Conservation (phyloP, 2,329 filamentous ascomycete species). For the Cercospora sp. region DNA sequence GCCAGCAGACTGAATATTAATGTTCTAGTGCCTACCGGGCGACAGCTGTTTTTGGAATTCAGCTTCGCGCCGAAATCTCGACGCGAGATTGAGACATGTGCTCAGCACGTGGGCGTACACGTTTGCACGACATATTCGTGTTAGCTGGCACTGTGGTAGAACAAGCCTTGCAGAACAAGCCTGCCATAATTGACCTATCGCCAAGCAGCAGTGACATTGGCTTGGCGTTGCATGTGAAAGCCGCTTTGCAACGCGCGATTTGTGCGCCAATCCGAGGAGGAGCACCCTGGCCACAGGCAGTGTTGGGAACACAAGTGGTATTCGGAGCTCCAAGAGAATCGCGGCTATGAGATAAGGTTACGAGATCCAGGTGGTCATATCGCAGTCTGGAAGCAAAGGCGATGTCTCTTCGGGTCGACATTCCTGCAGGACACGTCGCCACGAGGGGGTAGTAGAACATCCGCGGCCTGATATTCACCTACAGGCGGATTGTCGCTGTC, state of each 20-base stretch:
- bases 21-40: not conserved
- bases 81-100: not conserved
- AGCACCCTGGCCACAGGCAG: not conserved
- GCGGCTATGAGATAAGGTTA: not conserved
- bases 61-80: not conserved
- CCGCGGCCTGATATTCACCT: not conserved
- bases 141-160: not conserved
- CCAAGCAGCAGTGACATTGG: conserved; percentile 3
- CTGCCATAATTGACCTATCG: not conserved
- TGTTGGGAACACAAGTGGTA: not conserved
- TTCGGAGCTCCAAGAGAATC: not conserved
- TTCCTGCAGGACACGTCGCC: not conserved
- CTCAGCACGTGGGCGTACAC: not conserved
- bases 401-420: not conserved
- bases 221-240: conserved; percentile 7
- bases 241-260: not conserved
- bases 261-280: not conserved
- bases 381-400: not conserved
- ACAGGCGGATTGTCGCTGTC: not conserved
- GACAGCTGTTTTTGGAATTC: not conserved
- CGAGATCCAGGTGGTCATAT: not conserved
- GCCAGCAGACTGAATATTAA: not conserved
- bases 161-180: not conserved
- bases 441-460: not conserved
- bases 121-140: not conserved